phyloP scores from a whole-genome alignment of 805 yeast species.

The Jamesozyma piceae region DNA sequence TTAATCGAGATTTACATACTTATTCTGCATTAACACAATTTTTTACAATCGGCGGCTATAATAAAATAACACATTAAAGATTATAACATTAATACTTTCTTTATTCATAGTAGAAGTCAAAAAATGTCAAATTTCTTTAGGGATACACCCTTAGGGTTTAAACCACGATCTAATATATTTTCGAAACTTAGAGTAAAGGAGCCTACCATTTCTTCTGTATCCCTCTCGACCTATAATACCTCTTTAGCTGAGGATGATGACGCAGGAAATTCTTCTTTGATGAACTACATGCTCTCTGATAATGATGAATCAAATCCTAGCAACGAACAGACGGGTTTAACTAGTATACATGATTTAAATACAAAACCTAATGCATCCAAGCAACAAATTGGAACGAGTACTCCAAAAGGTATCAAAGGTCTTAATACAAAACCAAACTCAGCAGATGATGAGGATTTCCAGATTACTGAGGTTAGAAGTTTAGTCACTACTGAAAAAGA shows the following conservation, averaged over 20 bases:
- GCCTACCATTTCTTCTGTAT: constrained; percentile 4
- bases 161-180: constrained; percentile 28
- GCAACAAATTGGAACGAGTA: constrained; percentile 1
- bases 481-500: constrained; percentile 4
- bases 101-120: too few relatives aligned
- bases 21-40: too few relatives aligned
- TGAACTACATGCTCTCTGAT: constrained; percentile 12
- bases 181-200: constrained; percentile 23
- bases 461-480: constrained; percentile 35
- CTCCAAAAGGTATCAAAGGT: constrained; percentile 9
- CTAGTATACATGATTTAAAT: background rate
- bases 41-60: background rate
- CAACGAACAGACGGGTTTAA: background rate
- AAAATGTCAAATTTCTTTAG: constrained; percentile 29
- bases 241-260: constrained; percentile 9
- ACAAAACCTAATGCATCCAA: background rate
- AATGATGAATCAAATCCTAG: background rate
- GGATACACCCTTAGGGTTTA: constrained; percentile 24
- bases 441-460: constrained; percentile 29
- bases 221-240: background rate
- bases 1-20: too few relatives aligned
- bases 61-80: background rate
- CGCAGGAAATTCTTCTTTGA: constrained; percentile 15
- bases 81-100: background rate
- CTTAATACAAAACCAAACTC: background rate